Conservation (phyloP, 2,329 filamentous ascomycete genomes). For the Zymoseptoria brevis region DNA sequence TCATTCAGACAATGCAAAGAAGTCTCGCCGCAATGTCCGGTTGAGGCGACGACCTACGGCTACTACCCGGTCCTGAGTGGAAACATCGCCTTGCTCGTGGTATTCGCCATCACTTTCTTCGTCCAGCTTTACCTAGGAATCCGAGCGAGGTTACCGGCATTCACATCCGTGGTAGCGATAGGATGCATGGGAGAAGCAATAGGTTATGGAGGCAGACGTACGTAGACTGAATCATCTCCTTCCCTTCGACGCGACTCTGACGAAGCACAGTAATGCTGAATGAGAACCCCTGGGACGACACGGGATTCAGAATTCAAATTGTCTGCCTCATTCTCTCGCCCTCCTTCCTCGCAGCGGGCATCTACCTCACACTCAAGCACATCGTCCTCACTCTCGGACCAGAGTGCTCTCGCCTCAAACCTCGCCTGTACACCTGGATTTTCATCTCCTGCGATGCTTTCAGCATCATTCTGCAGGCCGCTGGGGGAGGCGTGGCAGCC, state of each 20-base stretch:
- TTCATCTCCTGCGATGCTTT: constrained; percentile 45
- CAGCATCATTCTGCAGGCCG: constrained; percentile 39
- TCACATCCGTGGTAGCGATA: constrained; percentile 34
- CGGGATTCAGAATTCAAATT: constrained; percentile 38
- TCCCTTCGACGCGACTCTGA: neutral
- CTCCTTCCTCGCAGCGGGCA: constrained; percentile 39
- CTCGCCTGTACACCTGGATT: constrained; percentile 41
- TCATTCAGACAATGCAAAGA: constrained; percentile 18
- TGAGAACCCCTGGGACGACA: constrained; percentile 35
- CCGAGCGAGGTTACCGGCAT: constrained; percentile 31
- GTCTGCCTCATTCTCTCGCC: constrained; percentile 38
- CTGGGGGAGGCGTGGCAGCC: constrained; percentile 37
- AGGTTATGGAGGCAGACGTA: constrained; percentile 35
- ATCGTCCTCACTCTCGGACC: constrained; percentile 38
- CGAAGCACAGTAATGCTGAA: constrained; percentile 30
- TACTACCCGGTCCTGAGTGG: constrained; percentile 33
- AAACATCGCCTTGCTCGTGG: constrained; percentile 33
- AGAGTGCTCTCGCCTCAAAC: constrained; percentile 34
- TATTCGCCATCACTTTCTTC: constrained; percentile 30
- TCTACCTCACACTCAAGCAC: constrained; percentile 43
- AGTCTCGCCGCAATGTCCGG: constrained; percentile 28
- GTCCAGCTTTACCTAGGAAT: constrained; percentile 30
- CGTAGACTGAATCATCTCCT: neutral
- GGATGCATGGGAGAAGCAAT: constrained; percentile 37
- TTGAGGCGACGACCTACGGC: constrained; percentile 33